Evolutionary conservation across 495 filamentous ascomycete species (phyloP).

Genomic region (Parathielavia hyrcaniae): DNA sequence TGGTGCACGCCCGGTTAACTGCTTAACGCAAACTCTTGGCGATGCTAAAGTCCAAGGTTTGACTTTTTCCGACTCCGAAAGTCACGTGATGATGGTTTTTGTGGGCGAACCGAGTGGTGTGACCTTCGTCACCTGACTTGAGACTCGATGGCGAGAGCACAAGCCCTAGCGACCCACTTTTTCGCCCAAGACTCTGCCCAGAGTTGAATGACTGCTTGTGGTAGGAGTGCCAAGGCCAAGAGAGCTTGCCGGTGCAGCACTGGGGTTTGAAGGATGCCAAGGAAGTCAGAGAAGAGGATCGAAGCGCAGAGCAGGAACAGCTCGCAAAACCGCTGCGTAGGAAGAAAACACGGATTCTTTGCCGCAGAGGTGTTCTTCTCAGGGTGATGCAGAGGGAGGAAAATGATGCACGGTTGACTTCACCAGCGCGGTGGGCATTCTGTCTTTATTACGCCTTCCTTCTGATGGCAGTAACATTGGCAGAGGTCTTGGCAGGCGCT

Average conservation of each 20-base stretch:
- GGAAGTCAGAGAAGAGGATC: neutral
- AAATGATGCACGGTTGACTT: constrained; percentile 32
- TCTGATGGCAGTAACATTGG: constrained; percentile 41
- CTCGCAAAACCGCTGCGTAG: constrained; percentile 12
- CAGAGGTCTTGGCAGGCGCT: constrained; percentile 42
- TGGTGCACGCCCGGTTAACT: neutral
- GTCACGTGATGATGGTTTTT: constrained; percentile 9
- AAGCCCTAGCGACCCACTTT: constrained; percentile 23
- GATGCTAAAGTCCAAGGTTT: neutral
- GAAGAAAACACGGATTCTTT: neutral
- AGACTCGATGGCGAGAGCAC: neutral
- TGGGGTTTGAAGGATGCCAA: constrained; percentile 1
- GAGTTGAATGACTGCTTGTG: constrained; percentile 17
- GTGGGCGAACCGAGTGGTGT: neutral
- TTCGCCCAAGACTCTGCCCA: constrained; percentile 18
- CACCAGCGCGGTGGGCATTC: constrained; percentile 36
- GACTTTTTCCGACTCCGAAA: neutral
- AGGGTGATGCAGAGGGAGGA: constrained; percentile 24
- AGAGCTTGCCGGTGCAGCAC: constrained; percentile 11
- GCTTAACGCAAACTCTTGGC: neutral
- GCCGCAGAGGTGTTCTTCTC: neutral
- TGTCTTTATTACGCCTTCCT: constrained; percentile 43
- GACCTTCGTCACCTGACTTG: neutral
- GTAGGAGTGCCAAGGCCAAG: constrained; percentile 16
- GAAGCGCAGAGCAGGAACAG: constrained; percentile 3